Evolutionary conservation across 306 rosid genomes (phyloP).

Genomic region (Acacia crassicarpa): DNA sequence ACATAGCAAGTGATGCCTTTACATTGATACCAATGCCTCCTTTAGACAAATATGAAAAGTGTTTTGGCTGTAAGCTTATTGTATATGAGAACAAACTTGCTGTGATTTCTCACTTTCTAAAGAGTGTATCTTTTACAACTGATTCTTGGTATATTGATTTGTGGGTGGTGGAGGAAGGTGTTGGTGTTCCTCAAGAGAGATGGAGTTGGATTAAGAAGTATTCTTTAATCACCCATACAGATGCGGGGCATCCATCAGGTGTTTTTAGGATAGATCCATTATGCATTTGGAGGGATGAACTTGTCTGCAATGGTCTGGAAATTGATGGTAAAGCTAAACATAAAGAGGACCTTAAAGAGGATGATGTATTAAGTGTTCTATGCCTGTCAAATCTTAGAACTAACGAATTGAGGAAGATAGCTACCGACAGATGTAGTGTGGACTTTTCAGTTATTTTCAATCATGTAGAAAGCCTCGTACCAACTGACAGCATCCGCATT

Average conservation of each 20-base stretch:
- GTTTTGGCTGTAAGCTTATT: background rate
- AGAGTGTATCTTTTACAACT: background rate
- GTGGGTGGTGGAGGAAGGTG: background rate
- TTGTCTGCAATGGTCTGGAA: background rate
- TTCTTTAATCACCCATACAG: background rate
- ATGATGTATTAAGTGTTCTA: background rate
- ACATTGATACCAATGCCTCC: background rate
- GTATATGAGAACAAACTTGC: background rate
- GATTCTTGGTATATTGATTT: background rate
- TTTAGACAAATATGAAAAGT: background rate
- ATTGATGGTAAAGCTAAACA: background rate
- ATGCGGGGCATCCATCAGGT: background rate
- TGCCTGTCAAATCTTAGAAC: background rate
- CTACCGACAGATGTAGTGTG: too few relatives aligned
- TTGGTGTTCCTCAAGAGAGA: background rate
- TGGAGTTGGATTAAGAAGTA: background rate
- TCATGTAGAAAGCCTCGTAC: slow-evolving; percentile 28
- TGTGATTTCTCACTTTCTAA: background rate
- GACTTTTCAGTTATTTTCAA: background rate
- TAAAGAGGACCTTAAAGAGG: background rate
- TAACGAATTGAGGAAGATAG: background rate
- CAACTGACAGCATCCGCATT: background rate
- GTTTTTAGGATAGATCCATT: background rate
- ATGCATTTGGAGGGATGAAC: background rate
- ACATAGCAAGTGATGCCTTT: background rate